Evolutionary conservation across 1,284 basidiomycete species (phyloP).

Genomic region (Ceratobasidium sp.): DNA sequence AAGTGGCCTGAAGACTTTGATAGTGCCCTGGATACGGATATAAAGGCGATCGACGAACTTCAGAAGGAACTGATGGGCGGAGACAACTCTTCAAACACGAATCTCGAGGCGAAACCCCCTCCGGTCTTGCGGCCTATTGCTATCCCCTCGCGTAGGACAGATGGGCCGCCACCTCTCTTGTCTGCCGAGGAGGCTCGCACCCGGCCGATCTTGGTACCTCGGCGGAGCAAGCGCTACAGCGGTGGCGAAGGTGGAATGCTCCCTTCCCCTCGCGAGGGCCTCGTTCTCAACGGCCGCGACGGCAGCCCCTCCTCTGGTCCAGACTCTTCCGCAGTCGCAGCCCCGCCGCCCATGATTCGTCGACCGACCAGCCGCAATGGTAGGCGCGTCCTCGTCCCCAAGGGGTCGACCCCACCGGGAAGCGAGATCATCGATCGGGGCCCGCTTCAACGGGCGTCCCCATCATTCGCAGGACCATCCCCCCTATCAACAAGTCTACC

Average conservation of each 20-base stretch:
- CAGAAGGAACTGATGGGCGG: constrained; percentile 28
- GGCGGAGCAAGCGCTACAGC: constrained; percentile 32
- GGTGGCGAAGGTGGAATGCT: constrained; percentile 24
- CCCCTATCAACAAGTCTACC: constrained; percentile 14
- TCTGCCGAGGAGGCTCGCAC: constrained; percentile 17
- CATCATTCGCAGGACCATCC: constrained; percentile 14
- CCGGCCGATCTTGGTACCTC: constrained; percentile 36
- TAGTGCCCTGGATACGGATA: constrained; percentile 57
- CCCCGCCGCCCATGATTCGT: not conserved
- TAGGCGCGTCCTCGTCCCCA: constrained; percentile 17
- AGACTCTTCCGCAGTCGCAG: not conserved
- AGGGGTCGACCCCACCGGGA: constrained; percentile 30
- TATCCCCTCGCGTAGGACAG: not conserved
- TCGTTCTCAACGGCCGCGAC: constrained; percentile 11
- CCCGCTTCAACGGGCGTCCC: constrained; percentile 22
- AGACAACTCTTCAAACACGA: constrained; percentile 3
- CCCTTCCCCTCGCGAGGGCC: constrained; percentile 27
- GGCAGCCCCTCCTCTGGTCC: constrained; percentile 19
- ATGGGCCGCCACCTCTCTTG: constrained; percentile 10
- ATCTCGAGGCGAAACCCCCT: constrained; percentile 29
- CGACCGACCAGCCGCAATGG: constrained; percentile 18
- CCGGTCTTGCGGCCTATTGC: constrained; percentile 50
- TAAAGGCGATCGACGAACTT: constrained; percentile 27
- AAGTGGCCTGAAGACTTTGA: constrained; percentile 87
- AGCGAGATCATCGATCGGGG: constrained; percentile 14